A percentile compares a stretch with the other conserved stretches of the same genome.
phyloP scores from a whole-genome alignment of 805 yeast genomes.

The Vanderwaltozyma tropicalis region DNA sequence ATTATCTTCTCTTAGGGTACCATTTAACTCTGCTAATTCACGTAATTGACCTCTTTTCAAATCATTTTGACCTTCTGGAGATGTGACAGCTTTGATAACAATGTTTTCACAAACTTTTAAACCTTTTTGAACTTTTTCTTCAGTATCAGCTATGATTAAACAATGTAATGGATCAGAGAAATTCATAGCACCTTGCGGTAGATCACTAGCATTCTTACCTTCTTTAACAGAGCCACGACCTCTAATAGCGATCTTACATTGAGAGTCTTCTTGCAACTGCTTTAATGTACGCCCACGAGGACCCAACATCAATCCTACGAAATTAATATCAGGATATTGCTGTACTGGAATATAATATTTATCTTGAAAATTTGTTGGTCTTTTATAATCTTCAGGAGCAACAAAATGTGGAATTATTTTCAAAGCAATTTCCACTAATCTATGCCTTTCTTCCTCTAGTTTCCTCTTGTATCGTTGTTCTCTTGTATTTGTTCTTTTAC shows the following conservation, averaged over 20 bases:
- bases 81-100: conserved; percentile 69
- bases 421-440: conserved; percentile 64
- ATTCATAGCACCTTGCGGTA: conserved; percentile 40
- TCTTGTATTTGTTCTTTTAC: conserved; percentile 78
- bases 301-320: conserved; percentile 82
- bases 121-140: conserved; percentile 67
- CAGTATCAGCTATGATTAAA: conserved; percentile 71
- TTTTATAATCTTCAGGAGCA: conserved; percentile 70
- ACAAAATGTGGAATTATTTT: conserved; percentile 61
- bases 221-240: conserved; percentile 95
- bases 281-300: conserved; percentile 91
- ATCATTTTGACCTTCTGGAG: conserved; percentile 92
- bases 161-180: conserved; percentile 84
- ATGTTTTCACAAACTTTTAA: conserved; percentile 62
- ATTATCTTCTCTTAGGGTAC: conserved; percentile 79
- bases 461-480: conserved; percentile 52
- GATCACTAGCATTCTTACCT: conserved; percentile 52
- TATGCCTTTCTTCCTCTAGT: conserved; percentile 71
- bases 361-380: conserved; percentile 64
- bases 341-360: conserved; percentile 77
- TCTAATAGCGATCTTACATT: conserved; percentile 82
- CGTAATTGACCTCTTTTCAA: conserved; percentile 82
- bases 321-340: conserved; percentile 85
- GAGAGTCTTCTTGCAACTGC: conserved; percentile 70
- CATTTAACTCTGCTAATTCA: conserved; percentile 87